A percentile compares a stretch with the other conserved stretches of the same genome.
Evolutionary conservation across 306 rosid species (phyloP).

Genomic region (Pachyrhizus erosus): DNA sequence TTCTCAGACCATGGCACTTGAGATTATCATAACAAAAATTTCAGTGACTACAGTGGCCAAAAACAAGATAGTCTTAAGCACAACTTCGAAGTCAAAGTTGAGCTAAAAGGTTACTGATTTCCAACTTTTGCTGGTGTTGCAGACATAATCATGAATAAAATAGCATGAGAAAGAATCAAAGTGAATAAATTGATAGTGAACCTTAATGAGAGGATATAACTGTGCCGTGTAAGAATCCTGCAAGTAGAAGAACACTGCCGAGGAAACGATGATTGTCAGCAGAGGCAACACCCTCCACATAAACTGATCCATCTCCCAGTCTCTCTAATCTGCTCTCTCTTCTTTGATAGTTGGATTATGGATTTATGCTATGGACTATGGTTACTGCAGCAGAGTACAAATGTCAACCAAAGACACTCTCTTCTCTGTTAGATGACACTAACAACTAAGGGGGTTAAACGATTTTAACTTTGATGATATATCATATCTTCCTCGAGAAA

Average conservation of each 20-base stretch:
- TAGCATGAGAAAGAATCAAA: background rate
- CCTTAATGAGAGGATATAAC: conserved; percentile 37
- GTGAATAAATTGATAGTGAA: background rate
- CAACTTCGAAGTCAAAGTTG: background rate
- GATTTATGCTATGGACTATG: background rate
- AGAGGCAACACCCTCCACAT: conserved; percentile 72
- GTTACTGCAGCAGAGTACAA: background rate
- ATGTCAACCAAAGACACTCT: background rate
- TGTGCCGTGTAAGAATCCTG: conserved; percentile 45
- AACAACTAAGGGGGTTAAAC: background rate
- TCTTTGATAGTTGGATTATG: background rate
- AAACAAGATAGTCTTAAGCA: background rate
- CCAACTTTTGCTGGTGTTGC: background rate
- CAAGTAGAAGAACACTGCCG: conserved; percentile 49
- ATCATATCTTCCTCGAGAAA: no score
- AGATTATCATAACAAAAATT: background rate
- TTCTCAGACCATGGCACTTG: background rate
- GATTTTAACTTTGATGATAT: background rate
- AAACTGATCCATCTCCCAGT: conserved; percentile 52
- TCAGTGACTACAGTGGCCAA: background rate
- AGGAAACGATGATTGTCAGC: conserved; percentile 56
- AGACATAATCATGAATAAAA: conserved; percentile 1
- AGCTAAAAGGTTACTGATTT: background rate
- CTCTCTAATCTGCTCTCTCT: background rate
- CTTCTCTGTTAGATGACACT: background rate